Evolutionary conservation across 495 filamentous ascomycete genomes (phyloP).

Genomic region (Penicillium soppii): DNA sequence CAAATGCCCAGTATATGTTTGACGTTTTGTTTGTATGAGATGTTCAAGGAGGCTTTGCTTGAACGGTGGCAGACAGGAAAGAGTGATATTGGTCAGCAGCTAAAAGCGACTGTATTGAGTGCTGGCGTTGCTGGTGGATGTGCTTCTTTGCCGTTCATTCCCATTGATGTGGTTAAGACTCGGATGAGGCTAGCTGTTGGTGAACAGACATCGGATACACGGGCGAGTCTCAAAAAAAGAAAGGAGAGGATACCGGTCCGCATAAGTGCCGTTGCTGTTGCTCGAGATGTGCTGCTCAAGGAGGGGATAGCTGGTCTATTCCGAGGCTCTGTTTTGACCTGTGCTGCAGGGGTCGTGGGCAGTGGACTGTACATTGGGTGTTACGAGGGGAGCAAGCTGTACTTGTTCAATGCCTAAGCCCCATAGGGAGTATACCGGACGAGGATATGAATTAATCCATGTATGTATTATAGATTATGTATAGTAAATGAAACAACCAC

Average conservation of each 20-base stretch:
- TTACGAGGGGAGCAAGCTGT: conserved; percentile 12
- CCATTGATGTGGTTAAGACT: conserved; percentile 11
- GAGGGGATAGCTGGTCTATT: conserved; percentile 11
- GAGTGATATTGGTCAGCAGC: background rate
- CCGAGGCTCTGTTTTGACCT: conserved; percentile 12
- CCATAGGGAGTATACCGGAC: too few species aligned
- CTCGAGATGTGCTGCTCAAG: conserved; percentile 1
- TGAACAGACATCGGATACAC: background rate
- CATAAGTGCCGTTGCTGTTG: conserved; percentile 1
- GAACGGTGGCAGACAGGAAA: background rate
- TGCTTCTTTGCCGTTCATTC: conserved; percentile 12
- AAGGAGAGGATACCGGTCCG: background rate
- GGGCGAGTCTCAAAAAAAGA: background rate
- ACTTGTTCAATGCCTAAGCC: background rate
- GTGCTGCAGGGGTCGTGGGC: conserved; percentile 2
- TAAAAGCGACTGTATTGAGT: conserved; percentile 1
- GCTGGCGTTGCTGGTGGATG: conserved; percentile 4
- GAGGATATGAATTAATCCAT: background rate
- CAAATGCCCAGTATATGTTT: conserved; percentile 10
- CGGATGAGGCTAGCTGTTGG: conserved; percentile 12
- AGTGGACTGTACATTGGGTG: conserved; percentile 12
- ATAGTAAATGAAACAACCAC: background rate
- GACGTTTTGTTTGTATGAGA: conserved; percentile 13
- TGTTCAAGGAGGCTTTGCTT: conserved; percentile 7
- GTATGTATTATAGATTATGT: background rate